phyloP scores from a whole-genome alignment of 2,329 filamentous ascomycete species.

The Neopestalotiopsis rosae region DNA sequence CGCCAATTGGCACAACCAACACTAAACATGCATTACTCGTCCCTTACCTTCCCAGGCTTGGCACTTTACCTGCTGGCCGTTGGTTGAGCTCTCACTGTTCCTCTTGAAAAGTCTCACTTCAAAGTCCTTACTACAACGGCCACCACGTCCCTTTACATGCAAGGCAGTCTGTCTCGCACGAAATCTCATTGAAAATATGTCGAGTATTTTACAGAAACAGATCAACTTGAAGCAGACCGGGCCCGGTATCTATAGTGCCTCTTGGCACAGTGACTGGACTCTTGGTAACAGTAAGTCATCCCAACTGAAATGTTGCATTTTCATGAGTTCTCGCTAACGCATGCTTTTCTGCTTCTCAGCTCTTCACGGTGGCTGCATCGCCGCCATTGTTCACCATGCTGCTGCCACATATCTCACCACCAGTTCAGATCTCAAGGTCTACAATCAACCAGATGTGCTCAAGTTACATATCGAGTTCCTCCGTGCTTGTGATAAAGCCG shows the following conservation, averaged over 20 bases:
- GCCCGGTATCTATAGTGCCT: constrained; percentile 23
- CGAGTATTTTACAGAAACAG: constrained; percentile 24
- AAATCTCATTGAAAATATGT: constrained; percentile 11
- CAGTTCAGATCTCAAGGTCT: constrained; percentile 15
- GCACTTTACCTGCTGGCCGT: background rate
- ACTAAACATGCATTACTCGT: background rate
- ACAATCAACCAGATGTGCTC: constrained; percentile 31
- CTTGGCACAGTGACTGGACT: constrained; percentile 29
- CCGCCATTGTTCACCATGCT: constrained; percentile 30
- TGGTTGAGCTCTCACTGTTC: background rate
- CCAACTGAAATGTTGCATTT: background rate
- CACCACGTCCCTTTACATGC: background rate
- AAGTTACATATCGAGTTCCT: constrained; percentile 35
- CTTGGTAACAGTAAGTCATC: constrained; percentile 24
- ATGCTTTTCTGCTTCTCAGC: constrained; percentile 16
- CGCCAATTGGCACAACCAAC: background rate
- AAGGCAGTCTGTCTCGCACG: background rate
- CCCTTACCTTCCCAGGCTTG: background rate
- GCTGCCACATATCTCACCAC: constrained; percentile 27
- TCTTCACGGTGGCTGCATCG: constrained; percentile 30
- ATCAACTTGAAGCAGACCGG: constrained; percentile 24
- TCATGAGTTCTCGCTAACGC: constrained; percentile 16
- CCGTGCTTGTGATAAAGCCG: constrained; percentile 24
- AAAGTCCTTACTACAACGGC: background rate
- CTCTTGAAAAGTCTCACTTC: background rate